A percentile compares a stretch with the other conserved stretches of the same genome.
Conservation (phyloP, 2,329 filamentous ascomycete species). For the Aspergillus sp. region DNA sequence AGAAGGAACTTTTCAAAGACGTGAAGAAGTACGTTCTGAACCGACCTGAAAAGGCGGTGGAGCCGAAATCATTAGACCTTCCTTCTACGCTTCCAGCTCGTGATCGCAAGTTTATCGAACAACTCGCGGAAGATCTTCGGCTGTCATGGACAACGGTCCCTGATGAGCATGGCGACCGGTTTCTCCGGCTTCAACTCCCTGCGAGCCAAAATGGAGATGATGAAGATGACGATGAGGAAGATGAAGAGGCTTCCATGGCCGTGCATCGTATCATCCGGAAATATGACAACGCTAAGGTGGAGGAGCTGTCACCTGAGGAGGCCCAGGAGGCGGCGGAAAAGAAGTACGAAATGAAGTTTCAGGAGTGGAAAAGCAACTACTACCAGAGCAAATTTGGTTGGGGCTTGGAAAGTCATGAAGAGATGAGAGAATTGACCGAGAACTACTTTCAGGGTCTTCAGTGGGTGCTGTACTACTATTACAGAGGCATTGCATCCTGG, state of each 20-base stretch:
- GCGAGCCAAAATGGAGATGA: constrained; percentile 44
- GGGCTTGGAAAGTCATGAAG: constrained; percentile 70
- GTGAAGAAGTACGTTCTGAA: constrained; percentile 77
- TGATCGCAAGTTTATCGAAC: constrained; percentile 89
- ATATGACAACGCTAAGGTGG: constrained; percentile 82
- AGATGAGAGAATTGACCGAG: constrained; percentile 75
- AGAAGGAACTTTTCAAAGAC: constrained; percentile 73
- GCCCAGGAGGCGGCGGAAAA: constrained; percentile 70
- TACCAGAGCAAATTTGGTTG: constrained; percentile 89
- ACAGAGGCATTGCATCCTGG: constrained; percentile 94
- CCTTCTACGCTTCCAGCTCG: constrained; percentile 66
- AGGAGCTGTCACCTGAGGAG: constrained; percentile 73
- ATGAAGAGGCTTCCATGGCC: constrained; percentile 77
- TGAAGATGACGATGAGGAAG: constrained; percentile 65
- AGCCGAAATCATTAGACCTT: constrained; percentile 59
- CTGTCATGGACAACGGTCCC: constrained; percentile 59
- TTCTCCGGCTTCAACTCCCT: constrained; percentile 58
- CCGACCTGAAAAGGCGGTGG: constrained; percentile 48
- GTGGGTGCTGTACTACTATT: constrained; percentile 98
- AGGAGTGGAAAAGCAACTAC: constrained; percentile 89
- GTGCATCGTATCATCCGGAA: constrained; percentile 77
- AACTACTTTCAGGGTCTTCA: constrained; percentile 97
- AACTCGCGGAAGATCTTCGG: constrained; percentile 65
- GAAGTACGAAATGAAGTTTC: constrained; percentile 85
- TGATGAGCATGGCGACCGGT: constrained; percentile 59